Conservation (phyloP, 148 eudicot genomes). For the Oxyria digyna region DNA sequence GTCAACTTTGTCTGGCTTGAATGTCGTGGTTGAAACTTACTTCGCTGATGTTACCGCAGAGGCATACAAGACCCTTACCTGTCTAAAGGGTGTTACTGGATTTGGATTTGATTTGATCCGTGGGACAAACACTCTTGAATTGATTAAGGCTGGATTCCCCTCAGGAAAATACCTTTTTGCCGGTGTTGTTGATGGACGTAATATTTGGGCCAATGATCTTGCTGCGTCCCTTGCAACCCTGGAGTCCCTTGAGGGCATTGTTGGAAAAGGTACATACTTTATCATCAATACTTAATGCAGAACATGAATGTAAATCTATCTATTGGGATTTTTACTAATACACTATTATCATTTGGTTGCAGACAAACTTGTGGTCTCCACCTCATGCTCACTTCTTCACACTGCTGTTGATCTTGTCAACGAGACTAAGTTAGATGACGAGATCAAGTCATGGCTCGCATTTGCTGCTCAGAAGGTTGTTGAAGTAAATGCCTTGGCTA, state of each 20-base stretch:
- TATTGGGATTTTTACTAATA: too few species aligned
- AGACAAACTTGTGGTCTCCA: constrained; percentile 65
- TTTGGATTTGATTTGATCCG: constrained; percentile 67
- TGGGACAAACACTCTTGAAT: constrained; percentile 50
- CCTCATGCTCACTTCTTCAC: constrained; percentile 79
- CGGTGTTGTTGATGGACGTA: constrained; percentile 69
- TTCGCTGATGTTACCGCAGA: constrained; percentile 58
- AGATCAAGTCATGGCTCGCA: constrained; percentile 75
- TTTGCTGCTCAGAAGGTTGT: constrained; percentile 70
- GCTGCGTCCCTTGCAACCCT: constrained; percentile 45
- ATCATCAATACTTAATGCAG: too few species aligned
- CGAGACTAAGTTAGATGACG: constrained; percentile 59
- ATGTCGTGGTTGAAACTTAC: constrained; percentile 46
- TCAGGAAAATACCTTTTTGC: constrained; percentile 59
- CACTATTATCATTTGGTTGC: constrained; percentile 5
- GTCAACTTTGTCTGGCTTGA: constrained; percentile 37
- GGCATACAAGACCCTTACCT: constrained; percentile 40
- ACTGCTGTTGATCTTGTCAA: constrained; percentile 57
- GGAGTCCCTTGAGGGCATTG: constrained; percentile 35
- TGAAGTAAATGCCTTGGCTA: constrained; percentile 66
- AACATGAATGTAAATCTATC: too few species aligned
- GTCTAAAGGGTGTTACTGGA: constrained; percentile 47
- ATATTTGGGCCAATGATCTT: constrained; percentile 71
- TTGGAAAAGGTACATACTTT: constrained; percentile 48
- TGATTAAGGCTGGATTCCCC: constrained; percentile 48